These are phyloP conservation scores for Eutrema heterophyllum DNA, from an alignment of 345 rosid species.

Conservation along the genomic window DNA sequence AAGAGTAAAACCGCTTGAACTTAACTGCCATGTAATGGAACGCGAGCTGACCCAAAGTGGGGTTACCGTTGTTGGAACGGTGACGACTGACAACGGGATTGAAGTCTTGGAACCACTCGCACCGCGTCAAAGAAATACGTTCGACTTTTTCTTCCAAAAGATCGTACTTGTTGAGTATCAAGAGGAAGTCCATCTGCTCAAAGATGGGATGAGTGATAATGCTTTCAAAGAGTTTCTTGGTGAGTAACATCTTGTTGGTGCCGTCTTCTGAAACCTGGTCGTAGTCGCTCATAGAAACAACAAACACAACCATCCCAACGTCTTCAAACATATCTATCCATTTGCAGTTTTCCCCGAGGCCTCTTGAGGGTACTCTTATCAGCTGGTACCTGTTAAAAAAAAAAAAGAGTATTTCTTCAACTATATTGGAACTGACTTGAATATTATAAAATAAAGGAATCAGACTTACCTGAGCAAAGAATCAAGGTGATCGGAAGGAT, in stretches of 20 bases:
- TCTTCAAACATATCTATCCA: conserved; percentile 99
- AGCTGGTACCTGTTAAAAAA: conserved; percentile 74
- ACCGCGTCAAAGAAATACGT: conserved; percentile 49
- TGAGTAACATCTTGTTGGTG: conserved; percentile 69
- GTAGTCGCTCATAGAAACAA: conserved; percentile 77
- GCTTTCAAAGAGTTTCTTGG: conserved; percentile 80
- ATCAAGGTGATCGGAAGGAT: conserved; percentile 62
- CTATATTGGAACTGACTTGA: not conserved
- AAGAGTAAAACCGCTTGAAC: conserved; percentile 75
- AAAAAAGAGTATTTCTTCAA: not conserved
- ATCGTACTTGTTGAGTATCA: conserved; percentile 79
- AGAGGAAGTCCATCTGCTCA: conserved; percentile 82
- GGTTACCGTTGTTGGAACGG: conserved; percentile 56
- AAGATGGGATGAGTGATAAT: conserved; percentile 79
- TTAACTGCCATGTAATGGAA: conserved; percentile 79
- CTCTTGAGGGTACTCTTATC: conserved; percentile 77
- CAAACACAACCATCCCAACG: conserved; percentile 82
- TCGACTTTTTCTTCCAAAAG: conserved; percentile 82
- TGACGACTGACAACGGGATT: conserved; percentile 68
- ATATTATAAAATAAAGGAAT: not conserved
- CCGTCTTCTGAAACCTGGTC: conserved; percentile 59
- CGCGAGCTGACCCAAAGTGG: conserved; percentile 75
- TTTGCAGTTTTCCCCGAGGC: conserved; percentile 89
- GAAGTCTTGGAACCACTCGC: conserved; percentile 94
- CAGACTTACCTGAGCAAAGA: conserved; percentile 61